Percentiles rank a stretch among this genome's conserved stretches.
These are phyloP conservation scores for Gastrolobium bilobum DNA, from an alignment of 306 rosid genomes.

Conservation along the genomic window DNA sequence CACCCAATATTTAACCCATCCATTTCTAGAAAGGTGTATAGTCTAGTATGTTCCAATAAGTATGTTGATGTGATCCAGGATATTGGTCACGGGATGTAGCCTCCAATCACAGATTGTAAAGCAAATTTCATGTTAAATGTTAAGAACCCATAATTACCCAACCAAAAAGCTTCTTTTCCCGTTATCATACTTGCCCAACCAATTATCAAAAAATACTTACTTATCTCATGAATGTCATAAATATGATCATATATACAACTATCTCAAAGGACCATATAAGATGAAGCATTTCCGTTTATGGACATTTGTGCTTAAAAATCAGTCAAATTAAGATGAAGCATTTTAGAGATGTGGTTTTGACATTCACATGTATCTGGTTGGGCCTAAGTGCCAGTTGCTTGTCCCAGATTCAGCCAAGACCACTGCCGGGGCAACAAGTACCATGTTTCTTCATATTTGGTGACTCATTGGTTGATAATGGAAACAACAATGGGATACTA, in stretches of 20 bases:
- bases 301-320: background rate
- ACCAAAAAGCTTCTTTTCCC: constrained; percentile 46
- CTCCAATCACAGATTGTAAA: constrained; percentile 40
- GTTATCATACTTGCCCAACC: constrained; percentile 47
- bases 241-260: background rate
- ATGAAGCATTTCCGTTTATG: constrained; percentile 23
- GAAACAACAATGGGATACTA: constrained; percentile 75
- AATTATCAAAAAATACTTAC: constrained; percentile 27
- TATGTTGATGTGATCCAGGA: constrained; percentile 12
- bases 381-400: constrained; percentile 56
- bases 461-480: constrained; percentile 94
- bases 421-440: constrained; percentile 61
- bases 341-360: constrained; percentile 37
- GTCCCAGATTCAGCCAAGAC: constrained; percentile 56
- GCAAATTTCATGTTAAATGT: background rate
- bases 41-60: constrained; percentile 24
- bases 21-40: constrained; percentile 22
- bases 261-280: constrained; percentile 16
- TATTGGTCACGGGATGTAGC: constrained; percentile 48
- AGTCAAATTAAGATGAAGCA: constrained; percentile 44
- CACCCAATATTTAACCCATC: background rate
- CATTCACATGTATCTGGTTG: constrained; percentile 48
- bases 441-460: constrained; percentile 95
- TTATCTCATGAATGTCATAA: constrained; percentile 54
- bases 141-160: constrained; percentile 20